Percentiles rank a stretch among this genome's conserved stretches.
phyloP scores from a whole-genome alignment of 768 basidiomycete genomes.

The Dendrothele bispora region DNA sequence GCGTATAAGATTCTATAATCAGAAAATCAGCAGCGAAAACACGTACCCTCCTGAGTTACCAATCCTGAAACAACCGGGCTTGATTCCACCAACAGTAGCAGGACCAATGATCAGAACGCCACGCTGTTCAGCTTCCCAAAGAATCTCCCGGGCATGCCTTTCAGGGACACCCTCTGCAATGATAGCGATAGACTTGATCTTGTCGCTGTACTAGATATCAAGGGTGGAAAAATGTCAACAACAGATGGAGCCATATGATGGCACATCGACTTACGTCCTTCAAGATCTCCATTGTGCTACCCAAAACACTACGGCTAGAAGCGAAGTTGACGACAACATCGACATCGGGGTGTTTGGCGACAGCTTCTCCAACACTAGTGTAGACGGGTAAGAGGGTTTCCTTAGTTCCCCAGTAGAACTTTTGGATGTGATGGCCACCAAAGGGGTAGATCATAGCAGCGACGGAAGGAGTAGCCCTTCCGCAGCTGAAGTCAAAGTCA shows the following conservation, averaged over 20 bases:
- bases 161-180: slow-evolving; percentile 99
- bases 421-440: slow-evolving; percentile 99
- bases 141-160: slow-evolving; percentile 93
- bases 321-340: slow-evolving; percentile 99
- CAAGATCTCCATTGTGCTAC: slow-evolving; percentile 90
- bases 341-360: slow-evolving; percentile 88
- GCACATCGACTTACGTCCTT: slow-evolving; percentile 27
- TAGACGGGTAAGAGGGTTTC: slow-evolving; percentile 98
- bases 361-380: slow-evolving; percentile 46
- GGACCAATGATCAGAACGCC: slow-evolving; percentile 91
- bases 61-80: slow-evolving; percentile 99
- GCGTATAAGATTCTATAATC: slow-evolving; percentile 9
- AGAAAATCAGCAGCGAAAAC: neutral
- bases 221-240: slow-evolving; percentile 22
- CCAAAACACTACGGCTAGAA: slow-evolving; percentile 89
- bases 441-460: slow-evolving; percentile 99
- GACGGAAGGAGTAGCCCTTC: slow-evolving; percentile 85
- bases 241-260: too few relatives aligned
- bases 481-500: slow-evolving; percentile 99
- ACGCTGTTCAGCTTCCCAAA: slow-evolving; percentile 84
- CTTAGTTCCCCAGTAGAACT: slow-evolving; percentile 99
- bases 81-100: slow-evolving; percentile 98
- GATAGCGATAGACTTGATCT: slow-evolving; percentile 66
- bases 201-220: slow-evolving; percentile 42
- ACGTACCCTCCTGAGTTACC: slow-evolving; percentile 96